phyloP scores from a whole-genome alignment of 257 asterid species.

The Petunia axillaris region DNA sequence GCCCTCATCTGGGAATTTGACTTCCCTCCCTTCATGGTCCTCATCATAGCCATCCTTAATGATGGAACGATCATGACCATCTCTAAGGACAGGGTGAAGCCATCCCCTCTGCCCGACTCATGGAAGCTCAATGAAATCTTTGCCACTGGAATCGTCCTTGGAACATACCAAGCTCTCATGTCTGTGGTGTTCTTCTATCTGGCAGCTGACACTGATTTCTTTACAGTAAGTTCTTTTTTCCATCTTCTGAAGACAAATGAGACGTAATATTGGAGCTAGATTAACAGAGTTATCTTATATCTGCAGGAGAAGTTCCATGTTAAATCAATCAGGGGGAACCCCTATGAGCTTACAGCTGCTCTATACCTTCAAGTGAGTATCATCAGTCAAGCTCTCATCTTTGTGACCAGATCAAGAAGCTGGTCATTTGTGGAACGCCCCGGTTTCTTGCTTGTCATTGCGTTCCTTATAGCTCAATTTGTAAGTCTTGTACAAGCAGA shows the following conservation, averaged over 20 bases:
- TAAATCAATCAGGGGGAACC: slow-evolving; percentile 40
- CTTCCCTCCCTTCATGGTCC: slow-evolving; percentile 58
- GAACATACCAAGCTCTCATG: slow-evolving; percentile 43
- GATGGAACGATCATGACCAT: slow-evolving; percentile 55
- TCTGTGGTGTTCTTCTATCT: slow-evolving; percentile 46
- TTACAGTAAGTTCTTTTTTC: slow-evolving; percentile 36
- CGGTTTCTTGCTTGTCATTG: slow-evolving; percentile 54
- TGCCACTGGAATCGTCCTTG: slow-evolving; percentile 45
- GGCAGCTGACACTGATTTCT: slow-evolving; percentile 35
- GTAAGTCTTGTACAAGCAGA: slow-evolving; percentile 41
- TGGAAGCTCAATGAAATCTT: slow-evolving; percentile 49
- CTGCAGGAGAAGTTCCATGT: slow-evolving; percentile 46
- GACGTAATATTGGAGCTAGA: not conserved
- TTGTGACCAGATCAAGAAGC: slow-evolving; percentile 77
- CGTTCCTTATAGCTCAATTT: slow-evolving; percentile 71
- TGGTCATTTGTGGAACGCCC: slow-evolving; percentile 83
- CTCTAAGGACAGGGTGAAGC: slow-evolving; percentile 48
- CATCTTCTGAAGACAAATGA: not conserved
- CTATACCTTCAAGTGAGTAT: slow-evolving; percentile 82
- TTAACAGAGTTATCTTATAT: not conserved
- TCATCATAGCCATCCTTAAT: slow-evolving; percentile 50
- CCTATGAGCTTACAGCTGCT: slow-evolving; percentile 63
- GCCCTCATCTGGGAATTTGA: slow-evolving; percentile 49
- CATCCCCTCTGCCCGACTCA: slow-evolving; percentile 47
- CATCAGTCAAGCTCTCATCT: slow-evolving; percentile 85